These are phyloP conservation scores for Scleromitrula shiraiana DNA, from an alignment of 2,329 filamentous ascomycete species.

Conservation along the genomic window DNA sequence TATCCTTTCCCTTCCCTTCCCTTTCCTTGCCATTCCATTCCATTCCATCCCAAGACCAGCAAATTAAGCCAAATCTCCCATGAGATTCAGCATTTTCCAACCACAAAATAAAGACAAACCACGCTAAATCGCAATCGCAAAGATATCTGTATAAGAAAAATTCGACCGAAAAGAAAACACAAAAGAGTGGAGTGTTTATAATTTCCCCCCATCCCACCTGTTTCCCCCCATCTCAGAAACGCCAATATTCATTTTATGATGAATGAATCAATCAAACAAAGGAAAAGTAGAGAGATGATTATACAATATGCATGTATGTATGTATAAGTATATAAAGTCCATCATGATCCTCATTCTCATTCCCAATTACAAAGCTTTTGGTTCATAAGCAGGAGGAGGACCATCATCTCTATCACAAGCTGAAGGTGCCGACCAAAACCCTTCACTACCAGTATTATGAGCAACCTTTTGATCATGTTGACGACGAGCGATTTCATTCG, in stretches of 20 bases:
- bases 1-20: too few species aligned
- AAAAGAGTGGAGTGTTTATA: slow-evolving; percentile 10
- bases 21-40: not conserved
- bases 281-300: not conserved
- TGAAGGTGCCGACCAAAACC: slow-evolving; percentile 36
- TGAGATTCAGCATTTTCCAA: slow-evolving; percentile 4
- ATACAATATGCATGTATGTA: too few species aligned
- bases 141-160: not conserved
- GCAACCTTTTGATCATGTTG: slow-evolving; percentile 76
- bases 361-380: slow-evolving; percentile 21
- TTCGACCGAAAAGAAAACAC: slow-evolving; percentile 2
- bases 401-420: slow-evolving; percentile 40
- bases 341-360: too few species aligned
- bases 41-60: not conserved
- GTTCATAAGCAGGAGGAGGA: slow-evolving; percentile 55
- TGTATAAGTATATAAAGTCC: too few species aligned
- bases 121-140: slow-evolving; percentile 8
- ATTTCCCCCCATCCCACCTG: too few species aligned
- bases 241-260: too few species aligned
- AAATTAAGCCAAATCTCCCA: slow-evolving; percentile 5
- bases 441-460: too few species aligned
- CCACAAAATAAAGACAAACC: not conserved
- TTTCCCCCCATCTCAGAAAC: too few species aligned
- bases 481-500: slow-evolving; percentile 78
- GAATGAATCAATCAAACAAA: not conserved